Evolutionary conservation across 2,329 filamentous ascomycete genomes (phyloP).

Genomic region (Elsinoe perseae): DNA sequence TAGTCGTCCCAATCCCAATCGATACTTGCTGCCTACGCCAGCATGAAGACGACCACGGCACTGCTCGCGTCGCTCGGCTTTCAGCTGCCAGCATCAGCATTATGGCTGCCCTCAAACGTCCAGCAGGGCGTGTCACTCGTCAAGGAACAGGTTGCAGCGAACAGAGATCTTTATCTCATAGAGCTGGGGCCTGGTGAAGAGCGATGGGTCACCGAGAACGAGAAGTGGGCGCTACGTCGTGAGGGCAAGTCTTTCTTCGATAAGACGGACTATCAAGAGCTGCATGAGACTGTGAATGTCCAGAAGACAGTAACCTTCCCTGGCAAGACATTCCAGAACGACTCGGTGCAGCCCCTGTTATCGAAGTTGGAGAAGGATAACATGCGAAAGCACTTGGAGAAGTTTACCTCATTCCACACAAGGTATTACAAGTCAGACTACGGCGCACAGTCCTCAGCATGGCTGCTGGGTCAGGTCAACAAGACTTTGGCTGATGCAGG

Average conservation of each 20-base stretch:
- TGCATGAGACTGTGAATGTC: constrained; percentile 41
- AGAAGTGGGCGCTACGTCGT: constrained; percentile 85
- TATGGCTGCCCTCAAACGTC: constrained; percentile 18
- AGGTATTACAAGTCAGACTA: constrained; percentile 73
- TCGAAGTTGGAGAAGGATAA: constrained; percentile 63
- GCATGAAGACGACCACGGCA: constrained; percentile 6
- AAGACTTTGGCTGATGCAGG: constrained; percentile 63
- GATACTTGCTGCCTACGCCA: neutral
- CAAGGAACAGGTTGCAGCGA: constrained; percentile 25
- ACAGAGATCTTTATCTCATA: constrained; percentile 59
- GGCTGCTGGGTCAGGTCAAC: constrained; percentile 71
- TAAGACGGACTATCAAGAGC: constrained; percentile 67
- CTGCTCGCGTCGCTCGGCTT: constrained; percentile 1
- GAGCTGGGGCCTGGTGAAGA: constrained; percentile 79
- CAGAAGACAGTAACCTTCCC: constrained; percentile 53
- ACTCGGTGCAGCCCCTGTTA: constrained; percentile 59
- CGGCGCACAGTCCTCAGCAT: constrained; percentile 77
- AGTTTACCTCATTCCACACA: constrained; percentile 70
- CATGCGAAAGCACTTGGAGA: constrained; percentile 71
- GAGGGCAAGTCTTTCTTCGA: constrained; percentile 63
- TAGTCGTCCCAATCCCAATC: too few species aligned
- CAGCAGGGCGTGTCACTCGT: constrained; percentile 17
- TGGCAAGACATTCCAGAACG: constrained; percentile 55
- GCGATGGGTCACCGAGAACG: constrained; percentile 81
- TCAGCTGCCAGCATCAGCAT: constrained; percentile 12